phyloP scores from a whole-genome alignment of 768 basidiomycete species.

The Mycena maculata region DNA sequence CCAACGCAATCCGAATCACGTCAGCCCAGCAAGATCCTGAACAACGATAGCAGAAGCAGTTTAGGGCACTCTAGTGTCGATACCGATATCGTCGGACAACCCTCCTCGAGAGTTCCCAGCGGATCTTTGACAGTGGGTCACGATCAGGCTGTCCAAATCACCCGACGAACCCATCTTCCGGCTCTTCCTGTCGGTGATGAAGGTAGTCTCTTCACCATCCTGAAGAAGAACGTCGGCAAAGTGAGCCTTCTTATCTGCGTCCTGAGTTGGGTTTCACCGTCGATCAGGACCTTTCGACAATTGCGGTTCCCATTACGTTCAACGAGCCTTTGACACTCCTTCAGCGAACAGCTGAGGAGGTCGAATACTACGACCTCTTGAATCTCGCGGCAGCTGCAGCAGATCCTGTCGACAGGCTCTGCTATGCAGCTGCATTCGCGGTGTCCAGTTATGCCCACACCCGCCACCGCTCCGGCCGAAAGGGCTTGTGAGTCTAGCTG shows the following conservation, averaged over 20 bases:
- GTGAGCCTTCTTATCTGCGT: slow-evolving; percentile 49
- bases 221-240: slow-evolving; percentile 92
- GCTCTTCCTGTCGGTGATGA: slow-evolving; percentile 75
- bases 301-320: slow-evolving; percentile 89
- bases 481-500: slow-evolving; percentile 78
- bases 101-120: slow-evolving; percentile 25
- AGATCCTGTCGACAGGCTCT: slow-evolving; percentile 76
- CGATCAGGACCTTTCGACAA: slow-evolving; percentile 79
- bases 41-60: slow-evolving; percentile 54
- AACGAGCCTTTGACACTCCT: slow-evolving; percentile 89
- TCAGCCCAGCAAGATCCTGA: slow-evolving; percentile 52
- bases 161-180: slow-evolving; percentile 69
- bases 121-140: slow-evolving; percentile 12
- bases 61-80: slow-evolving; percentile 62
- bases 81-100: slow-evolving; percentile 62
- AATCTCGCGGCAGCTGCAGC: slow-evolving; percentile 67
- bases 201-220: slow-evolving; percentile 82
- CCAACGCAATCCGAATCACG: slow-evolving; percentile 53
- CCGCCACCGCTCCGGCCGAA: slow-evolving; percentile 81
- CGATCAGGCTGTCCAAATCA: slow-evolving; percentile 42
- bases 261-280: slow-evolving; percentile 5
- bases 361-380: slow-evolving; percentile 82
- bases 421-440: slow-evolving; percentile 85
- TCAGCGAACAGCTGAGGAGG: slow-evolving; percentile 84
- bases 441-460: slow-evolving; percentile 89